Evolutionary conservation across 2,329 filamentous ascomycete species (phyloP), one percentile per base, ranked within the genome.

Genomic region (Aspergillus jensenii): DNA sequence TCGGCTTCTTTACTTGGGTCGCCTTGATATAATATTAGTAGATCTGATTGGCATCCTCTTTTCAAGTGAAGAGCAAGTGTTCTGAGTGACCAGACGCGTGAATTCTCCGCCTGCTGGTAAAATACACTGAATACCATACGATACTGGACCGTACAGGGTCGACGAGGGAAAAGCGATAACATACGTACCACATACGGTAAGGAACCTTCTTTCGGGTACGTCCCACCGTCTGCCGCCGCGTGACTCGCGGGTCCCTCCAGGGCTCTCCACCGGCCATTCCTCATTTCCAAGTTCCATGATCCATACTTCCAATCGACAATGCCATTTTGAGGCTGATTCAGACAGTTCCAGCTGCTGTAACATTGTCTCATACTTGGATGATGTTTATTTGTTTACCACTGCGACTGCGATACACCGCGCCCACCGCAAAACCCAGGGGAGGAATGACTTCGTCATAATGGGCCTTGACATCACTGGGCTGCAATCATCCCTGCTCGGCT

Each of bases 401-500:
- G 25, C n/a, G 25, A 11, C 33, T 51, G 12, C 35, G 12, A 37
- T 37, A 37, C 35, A 37, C 35, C 15, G 35, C 15, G 35, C 12
- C 6, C 35, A 31, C 14, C 35, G 4, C 12, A 37, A 15, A 37
- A 14, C 35, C 39, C 25, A 4, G 14, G 15, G 25, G 27, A 46
- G 27, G 44, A 46, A 37, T 37, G 41, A 49, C 31, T 15, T 25
- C 37, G 37, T 51, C 46, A 35, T 40, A 12, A 46, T 35, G 19
- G n/a, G 17, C n/a, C 15, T 15, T 25, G 17, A 19, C 14, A 37
- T 21, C 23, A 46, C 15, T 27, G 12, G 12, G 25, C 14, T 25
- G 21, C 23, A n/a, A 40, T 37, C 37, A 58, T 58, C 61, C 57
- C 57, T 59, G 59, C 43, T 52, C 51, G 59, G 56, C 56, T 63